Base-by-base conservation (phyloP, 208 protist genomes). In the Angomonas ambiguus region DNA sequence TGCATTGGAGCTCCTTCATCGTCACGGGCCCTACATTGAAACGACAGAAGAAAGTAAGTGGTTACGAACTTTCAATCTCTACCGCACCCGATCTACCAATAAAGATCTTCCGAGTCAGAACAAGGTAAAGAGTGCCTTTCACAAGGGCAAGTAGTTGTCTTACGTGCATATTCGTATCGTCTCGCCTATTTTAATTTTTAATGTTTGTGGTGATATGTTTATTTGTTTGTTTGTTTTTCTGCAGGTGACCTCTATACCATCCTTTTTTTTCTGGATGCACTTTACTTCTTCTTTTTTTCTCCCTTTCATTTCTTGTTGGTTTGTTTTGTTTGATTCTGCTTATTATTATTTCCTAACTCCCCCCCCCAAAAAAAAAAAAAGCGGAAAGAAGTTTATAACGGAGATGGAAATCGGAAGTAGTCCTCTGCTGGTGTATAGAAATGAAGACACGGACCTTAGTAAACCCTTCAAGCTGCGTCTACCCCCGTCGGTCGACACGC, bases 1-100 rank as follows among this genome's bases (percentile, higher is more conserved):
- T 11, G 79, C 81, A 18, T 34, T 90, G 42, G 30, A 31, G 25
- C 77, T 94, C 18, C 74, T 94, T 5, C 68, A 82, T 30, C 72
- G 76, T 0, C 88, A 94, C 35, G 84, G 79, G 8, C 80, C 62
- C 11, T 90, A 82, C 24, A 51, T 91, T 31, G 85, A 80, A 18
- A 58, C 72, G n/a, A 45, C 32, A 2, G 72, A 79, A 2, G 70
- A 62, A 0, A 68, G 57, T 0, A 67, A 77, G 59, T 88, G 71
- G 79, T 51, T 91, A 0, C 78, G 79, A 30, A 59, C 68, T 5
- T 94, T 85, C 63, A 90, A 62, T 30, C 11, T 62, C 20, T 48
- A 62, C 38, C 58, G 58, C 30, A 20, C 13, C 33, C 32, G 38
- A 5, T 27, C 38, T 0, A 22, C 5, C 1, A 32, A 48, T 22